Percentiles rank a stretch among this genome's conserved stretches.
These are phyloP conservation scores for Candida tammaniensis DNA, from an alignment of 805 yeast genomes.

Conservation along the genomic window DNA sequence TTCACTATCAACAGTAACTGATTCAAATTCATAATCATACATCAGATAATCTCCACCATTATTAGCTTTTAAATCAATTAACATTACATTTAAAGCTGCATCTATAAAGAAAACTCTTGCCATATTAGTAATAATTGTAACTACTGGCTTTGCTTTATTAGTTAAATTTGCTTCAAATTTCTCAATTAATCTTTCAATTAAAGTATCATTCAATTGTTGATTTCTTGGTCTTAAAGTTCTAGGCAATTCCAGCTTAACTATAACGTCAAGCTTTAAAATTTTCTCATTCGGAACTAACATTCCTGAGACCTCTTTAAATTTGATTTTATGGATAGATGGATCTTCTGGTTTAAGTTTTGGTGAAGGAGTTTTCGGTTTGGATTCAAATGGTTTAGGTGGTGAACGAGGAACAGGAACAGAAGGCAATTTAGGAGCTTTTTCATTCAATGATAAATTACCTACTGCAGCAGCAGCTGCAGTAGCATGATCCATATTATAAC, in stretches of 20 bases:
- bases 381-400: background rate
- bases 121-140: constrained; percentile 36
- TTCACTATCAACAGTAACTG: constrained; percentile 20
- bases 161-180: constrained; percentile 17
- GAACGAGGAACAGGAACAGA: background rate
- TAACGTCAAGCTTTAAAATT: constrained; percentile 38
- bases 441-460: constrained; percentile 5
- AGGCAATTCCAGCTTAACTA: constrained; percentile 35
- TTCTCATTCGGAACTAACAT: constrained; percentile 33
- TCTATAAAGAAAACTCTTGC: constrained; percentile 43
- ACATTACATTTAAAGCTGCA: constrained; percentile 27
- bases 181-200: constrained; percentile 33
- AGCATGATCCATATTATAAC: constrained; percentile 5
- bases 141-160: constrained; percentile 25
- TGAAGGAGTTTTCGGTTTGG: background rate
- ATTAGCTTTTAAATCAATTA: constrained; percentile 42
- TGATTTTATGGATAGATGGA: constrained; percentile 15
- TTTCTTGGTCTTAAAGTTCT: constrained; percentile 18
- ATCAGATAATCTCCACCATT: constrained; percentile 57
- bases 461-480: constrained; percentile 12
- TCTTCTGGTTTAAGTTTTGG: background rate
- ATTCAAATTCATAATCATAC: constrained; percentile 76
- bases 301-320: constrained; percentile 31
- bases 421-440: background rate
- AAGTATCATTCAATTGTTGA: constrained; percentile 25